Base-by-base conservation (phyloP, 2,329 filamentous ascomycete genomes). In the Trichophyton benhamiae region DNA sequence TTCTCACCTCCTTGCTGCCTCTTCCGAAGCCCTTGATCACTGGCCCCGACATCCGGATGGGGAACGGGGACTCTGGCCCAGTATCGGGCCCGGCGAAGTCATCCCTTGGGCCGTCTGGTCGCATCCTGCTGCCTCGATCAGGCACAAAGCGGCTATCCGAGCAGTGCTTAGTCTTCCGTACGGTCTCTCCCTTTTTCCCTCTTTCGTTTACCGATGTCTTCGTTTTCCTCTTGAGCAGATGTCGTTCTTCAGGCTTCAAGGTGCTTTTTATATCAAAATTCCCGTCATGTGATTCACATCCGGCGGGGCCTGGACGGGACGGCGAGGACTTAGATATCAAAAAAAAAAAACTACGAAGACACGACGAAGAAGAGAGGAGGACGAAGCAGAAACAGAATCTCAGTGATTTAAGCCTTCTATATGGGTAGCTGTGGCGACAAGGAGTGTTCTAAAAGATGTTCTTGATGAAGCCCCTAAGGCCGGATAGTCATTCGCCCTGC, bases 21-120 rank as follows among this genome's bases (percentile, higher is more conserved):
- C 94, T 84, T 48, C 94, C 92, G 74, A 97, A 97, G 38, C 94
- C 94, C 69, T 89, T 87, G 69, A 96, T 91, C 25, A 99, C 91
- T 61, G 87, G 84, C 25, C 94, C 94, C 64, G 88, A 86, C 76
- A 97, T 86, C 67, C 82, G 83, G 68, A 96, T 81, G 0, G 94
- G 94, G 74, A 86, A 97, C 0, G 94, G 94, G 4, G 83, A 59
- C 68, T 85, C 80, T 11, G 92, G 92, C 2, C 90, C 90, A 44
- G 78, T 74, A 49, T 88, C 83, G 7, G 86, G 79, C 61, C 92
- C 92, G 63, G 89, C 83, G 67, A 94, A 82, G 59, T 81, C 78
- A 55, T 88, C 86, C 64, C 89, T 86, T 65, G 80, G 77, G 30
- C 74, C 72, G 65, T 79, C 71, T 66, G 80, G 77, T 60, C 74